Evolutionary conservation across 495 filamentous ascomycete genomes (phyloP), one percentile per base, ranked within the genome.

Genomic region (Trichoderma asperelloides): DNA sequence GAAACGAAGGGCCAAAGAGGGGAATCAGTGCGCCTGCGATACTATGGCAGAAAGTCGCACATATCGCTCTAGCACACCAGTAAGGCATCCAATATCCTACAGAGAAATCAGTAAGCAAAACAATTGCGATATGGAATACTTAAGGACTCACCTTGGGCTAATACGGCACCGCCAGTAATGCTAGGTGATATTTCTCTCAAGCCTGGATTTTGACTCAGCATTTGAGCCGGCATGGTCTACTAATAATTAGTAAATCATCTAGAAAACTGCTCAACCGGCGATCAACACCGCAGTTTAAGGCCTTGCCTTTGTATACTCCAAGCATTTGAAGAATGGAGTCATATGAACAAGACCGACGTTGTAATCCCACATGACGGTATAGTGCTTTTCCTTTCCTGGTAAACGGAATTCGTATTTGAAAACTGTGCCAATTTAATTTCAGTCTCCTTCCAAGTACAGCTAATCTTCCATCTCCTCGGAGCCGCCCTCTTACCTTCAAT

Each of bases 31-130:
- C 92, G 67, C 86, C 86, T 28, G 94, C 87, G 70, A 98, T 96
- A 16, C 85, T 78, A 74, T 87, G 87, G 80, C 94, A 98, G 74
- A 97, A 97, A 2, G 89, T 96, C 7, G 90, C 82, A 69, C 92
- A 91, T 37, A 97, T 79, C 21, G 91, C 91, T 77, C 85, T 88
- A 30, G 95, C 95, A 45, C 89, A 91, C 45, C 86, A 78, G 71
- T 87, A 98, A 1, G 95, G 95, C 86, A 98, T 91, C 95, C 94
- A 98, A 79, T 98, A 98, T 28, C 95, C 95, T 96, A 72, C 39
- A 8, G 4, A 39, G 65, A n/a, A 63, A 23, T 2, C 18, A 11
- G 41, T 51, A 6, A 55, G 43, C 40, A 13, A 27, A 7, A 2
- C 4, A 23, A 7, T 33, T 5, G 27, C 9, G 33, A 6, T 6